phyloP scores from a whole-genome alignment of 2,329 filamentous ascomycete species.

The Penicillium occitanis region DNA sequence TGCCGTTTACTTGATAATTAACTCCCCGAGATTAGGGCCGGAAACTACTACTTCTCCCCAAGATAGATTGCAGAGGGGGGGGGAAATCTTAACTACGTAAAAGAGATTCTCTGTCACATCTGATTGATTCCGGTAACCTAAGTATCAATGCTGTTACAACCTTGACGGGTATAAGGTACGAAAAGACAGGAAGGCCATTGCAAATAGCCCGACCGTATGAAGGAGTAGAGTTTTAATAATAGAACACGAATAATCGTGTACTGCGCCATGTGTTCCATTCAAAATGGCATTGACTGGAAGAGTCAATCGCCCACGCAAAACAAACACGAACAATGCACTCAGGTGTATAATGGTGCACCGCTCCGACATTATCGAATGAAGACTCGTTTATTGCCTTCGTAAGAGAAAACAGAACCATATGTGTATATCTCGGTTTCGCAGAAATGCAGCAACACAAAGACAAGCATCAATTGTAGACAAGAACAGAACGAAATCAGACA shows the following conservation, averaged over 20 bases:
- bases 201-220: not conserved
- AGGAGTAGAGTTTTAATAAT: constrained; percentile 2
- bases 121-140: not conserved
- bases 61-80: not conserved
- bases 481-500: constrained; percentile 21
- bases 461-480: constrained; percentile 21
- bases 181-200: constrained; percentile 9
- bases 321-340: not conserved
- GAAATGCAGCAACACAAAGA: constrained; percentile 19
- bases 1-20: not conserved
- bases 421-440: constrained; percentile 20
- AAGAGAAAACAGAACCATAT: constrained; percentile 14
- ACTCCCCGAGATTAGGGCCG: not conserved
- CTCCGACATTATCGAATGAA: constrained; percentile 22
- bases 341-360: constrained; percentile 24
- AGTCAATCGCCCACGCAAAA: constrained; percentile 1
- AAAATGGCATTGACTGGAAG: constrained; percentile 21
- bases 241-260: constrained; percentile 28
- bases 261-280: constrained; percentile 24
- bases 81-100: too few relatives aligned
- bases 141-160: constrained; percentile 4
- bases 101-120: not conserved
- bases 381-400: constrained; percentile 29
- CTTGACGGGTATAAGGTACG: not conserved
- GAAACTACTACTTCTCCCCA: not conserved